Evolutionary conservation across 768 basidiomycete species (phyloP).

Genomic region (Neoboletus magnificus): DNA sequence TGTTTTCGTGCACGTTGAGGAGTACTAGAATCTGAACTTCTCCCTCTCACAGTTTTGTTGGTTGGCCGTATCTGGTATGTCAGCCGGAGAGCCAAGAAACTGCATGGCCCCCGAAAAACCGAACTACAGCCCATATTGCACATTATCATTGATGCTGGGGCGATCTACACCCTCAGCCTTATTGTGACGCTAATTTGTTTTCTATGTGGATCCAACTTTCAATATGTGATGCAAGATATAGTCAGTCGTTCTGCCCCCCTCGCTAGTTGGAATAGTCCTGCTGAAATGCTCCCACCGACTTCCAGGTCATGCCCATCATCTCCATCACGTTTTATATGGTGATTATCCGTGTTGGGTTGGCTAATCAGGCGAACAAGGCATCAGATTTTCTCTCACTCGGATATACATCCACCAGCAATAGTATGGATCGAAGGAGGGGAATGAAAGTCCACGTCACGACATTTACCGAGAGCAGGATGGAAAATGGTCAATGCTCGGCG

Average conservation of each 20-base stretch:
- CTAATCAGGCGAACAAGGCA: not conserved
- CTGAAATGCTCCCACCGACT: not conserved
- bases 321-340: not conserved
- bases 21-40: not conserved
- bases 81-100: not conserved
- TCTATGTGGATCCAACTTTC: not conserved
- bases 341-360: not conserved
- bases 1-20: not conserved
- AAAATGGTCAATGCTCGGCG: not conserved
- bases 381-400: not conserved
- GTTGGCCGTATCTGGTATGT: not conserved
- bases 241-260: not conserved
- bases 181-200: not conserved
- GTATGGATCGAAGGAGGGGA: not conserved
- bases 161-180: not conserved
- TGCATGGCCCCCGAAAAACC: not conserved
- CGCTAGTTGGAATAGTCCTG: no score
- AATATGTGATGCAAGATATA: constrained; percentile 4
- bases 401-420: not conserved
- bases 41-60: not conserved
- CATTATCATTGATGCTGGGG: constrained; percentile 3
- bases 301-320: not conserved
- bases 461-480: not conserved
- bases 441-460: constrained; percentile 1
- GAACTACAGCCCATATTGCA: not conserved